Conservation (phyloP, 306 rosid species). For the Hippophae rhamnoides region DNA sequence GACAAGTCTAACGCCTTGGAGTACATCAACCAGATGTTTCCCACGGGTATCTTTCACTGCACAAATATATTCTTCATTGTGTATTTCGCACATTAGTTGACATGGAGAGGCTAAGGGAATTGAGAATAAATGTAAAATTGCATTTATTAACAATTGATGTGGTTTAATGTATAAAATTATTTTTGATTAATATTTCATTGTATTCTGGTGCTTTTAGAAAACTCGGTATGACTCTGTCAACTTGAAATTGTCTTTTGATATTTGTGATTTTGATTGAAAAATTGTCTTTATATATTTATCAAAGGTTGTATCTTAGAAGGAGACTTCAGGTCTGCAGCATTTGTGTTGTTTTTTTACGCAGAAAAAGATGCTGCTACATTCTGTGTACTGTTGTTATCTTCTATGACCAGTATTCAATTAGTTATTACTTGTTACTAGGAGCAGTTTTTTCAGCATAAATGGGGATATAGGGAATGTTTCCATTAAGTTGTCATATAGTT, state of each 20-base stretch:
- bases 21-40: conserved; percentile 97
- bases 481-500: background rate
- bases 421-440: too few species aligned
- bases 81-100: background rate
- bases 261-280: background rate
- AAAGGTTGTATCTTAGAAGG: background rate
- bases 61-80: background rate
- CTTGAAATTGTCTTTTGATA: background rate
- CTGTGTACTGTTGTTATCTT: too few species aligned
- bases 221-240: background rate
- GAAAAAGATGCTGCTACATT: too few species aligned
- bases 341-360: background rate
- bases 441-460: too few species aligned
- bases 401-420: too few species aligned
- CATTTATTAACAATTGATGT: background rate
- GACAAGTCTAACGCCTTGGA: conserved; percentile 95
- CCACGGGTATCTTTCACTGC: conserved; percentile 52
- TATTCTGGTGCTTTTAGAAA: background rate
- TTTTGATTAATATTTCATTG: background rate
- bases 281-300: background rate
- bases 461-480: too few species aligned
- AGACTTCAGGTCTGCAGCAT: background rate
- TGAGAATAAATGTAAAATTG: background rate
- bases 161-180: background rate
- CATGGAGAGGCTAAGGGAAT: background rate